Evolutionary conservation across 2,329 filamentous ascomycete genomes (phyloP), one percentile per base, ranked within the genome.

Genomic region (Phyllosticta paracitricarpa): DNA sequence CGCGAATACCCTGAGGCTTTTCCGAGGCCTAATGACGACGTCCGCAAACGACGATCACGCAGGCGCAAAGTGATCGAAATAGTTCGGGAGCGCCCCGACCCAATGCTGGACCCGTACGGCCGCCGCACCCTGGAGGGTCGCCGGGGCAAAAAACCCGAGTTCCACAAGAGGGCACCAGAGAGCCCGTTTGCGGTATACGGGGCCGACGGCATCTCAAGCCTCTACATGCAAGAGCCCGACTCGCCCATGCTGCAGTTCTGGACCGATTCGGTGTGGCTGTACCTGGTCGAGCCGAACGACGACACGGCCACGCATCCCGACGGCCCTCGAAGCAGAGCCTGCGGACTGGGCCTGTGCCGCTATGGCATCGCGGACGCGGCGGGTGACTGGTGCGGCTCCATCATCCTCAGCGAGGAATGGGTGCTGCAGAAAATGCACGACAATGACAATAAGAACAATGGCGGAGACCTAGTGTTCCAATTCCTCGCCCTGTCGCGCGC

Each of bases 401-500:
- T 74, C 7, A 57, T 71, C 14, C 59, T 74, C 1, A 19, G 14
- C 10, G 26, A 53, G 17, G 2, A n/a, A 14, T 58, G 57, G 57
- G 48, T 30, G 17, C 4, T 9, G n/a, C 26, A 53, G 6, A 35
- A 58, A 14, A 26, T n/a, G 22, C 56, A 24, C 19, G 19, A 22
- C 19, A 22, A 22, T 22, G 2, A 22, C 19, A 22, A 22, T 22
- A 22, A 22, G 19, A 22, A 22, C 19, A 55, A 54, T 30, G 56
- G 61, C 17, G 62, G 63, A 1, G 53, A 33, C 3, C 35, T 52
- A 4, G 51, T 48, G 52, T 63, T 61, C 30, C 65, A 70, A 19
- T 71, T 74, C 60, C 68, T 74, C 35, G 72, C 74, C 5, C 65
- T 75, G 10, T 73, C 70, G 0, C 70, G 75, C 2, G 72, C 73